Conservation (phyloP, 108 stramenopile species). For the Skeletonema costatum region DNA sequence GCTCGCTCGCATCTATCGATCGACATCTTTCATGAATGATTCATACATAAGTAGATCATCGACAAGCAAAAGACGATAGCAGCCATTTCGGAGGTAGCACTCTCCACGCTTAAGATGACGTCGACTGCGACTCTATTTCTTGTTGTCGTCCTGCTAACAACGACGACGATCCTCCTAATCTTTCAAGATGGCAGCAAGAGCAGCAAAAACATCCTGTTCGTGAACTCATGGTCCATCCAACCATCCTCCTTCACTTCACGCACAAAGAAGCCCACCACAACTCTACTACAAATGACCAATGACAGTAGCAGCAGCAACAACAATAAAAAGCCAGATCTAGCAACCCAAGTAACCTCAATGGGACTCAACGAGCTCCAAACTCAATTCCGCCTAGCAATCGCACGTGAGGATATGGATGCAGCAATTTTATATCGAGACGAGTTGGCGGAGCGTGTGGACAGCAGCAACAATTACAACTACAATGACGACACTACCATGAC, state of each 20-base stretch:
- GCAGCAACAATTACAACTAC: not conserved
- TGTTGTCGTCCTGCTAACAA: too few relatives aligned
- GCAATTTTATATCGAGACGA: conserved; percentile 64
- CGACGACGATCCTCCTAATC: too few relatives aligned
- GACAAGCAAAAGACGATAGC: too few relatives aligned
- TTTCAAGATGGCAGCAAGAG: too few relatives aligned
- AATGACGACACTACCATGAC: conserved; percentile 4
- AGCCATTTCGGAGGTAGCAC: too few relatives aligned
- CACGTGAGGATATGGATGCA: conserved; percentile 65
- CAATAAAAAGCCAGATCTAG: conserved; percentile 17
- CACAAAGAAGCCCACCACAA: too few relatives aligned
- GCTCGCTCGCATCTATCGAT: too few relatives aligned
- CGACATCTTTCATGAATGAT: too few relatives aligned
- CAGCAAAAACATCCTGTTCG: not conserved
- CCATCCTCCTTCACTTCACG: too few relatives aligned
- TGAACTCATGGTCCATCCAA: not conserved
- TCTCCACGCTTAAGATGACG: too few relatives aligned
- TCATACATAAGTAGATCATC: too few relatives aligned
- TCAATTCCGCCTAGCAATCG: conserved; percentile 67
- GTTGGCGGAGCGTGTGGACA: conserved; percentile 58
- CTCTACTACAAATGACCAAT: not conserved
- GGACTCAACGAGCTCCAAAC: conserved; percentile 88
- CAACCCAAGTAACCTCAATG: conserved; percentile 50
- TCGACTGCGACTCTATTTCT: too few relatives aligned
- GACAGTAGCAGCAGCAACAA: not conserved